These are phyloP conservation scores for Fusarium sp. DNA, from an alignment of 2,329 filamentous ascomycete genomes.

Conservation along the genomic window DNA sequence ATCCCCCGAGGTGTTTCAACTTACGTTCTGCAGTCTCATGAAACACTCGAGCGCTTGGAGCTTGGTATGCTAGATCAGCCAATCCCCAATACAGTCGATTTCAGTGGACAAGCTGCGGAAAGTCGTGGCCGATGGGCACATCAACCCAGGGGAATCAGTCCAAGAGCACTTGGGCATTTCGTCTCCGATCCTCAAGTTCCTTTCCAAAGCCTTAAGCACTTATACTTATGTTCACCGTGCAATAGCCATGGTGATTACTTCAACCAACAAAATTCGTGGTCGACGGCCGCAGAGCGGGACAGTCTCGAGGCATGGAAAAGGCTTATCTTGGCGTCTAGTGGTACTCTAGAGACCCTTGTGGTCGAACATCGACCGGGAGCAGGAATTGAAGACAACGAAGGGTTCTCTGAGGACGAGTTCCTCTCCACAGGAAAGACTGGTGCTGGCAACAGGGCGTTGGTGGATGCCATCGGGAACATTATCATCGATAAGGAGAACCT, in stretches of 20 bases:
- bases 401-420: slow-evolving; percentile 14
- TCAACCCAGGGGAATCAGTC: not conserved
- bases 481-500: not conserved
- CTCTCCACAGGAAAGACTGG: not conserved
- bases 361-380: slow-evolving; percentile 24
- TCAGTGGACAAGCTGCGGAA: not conserved
- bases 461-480: not conserved
- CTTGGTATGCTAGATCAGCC: slow-evolving; percentile 26
- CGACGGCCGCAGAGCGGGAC: not conserved
- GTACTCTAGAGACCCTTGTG: slow-evolving; percentile 12
- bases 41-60: slow-evolving; percentile 13
- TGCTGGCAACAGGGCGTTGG: not conserved
- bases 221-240: slow-evolving; percentile 9
- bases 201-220: not conserved
- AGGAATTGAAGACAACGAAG: slow-evolving; percentile 5
- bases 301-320: not conserved
- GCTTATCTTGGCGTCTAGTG: not conserved
- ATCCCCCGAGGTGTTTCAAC: not conserved
- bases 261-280: slow-evolving; percentile 17
- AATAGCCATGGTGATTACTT: slow-evolving; percentile 4
- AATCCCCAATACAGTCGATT: rapidly evolving
- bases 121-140: not conserved
- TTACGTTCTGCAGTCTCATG: slow-evolving; percentile 8
- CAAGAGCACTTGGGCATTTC: slow-evolving; percentile 9
- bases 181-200: rapidly evolving